Percentiles rank a stretch among this genome's conserved stretches.
Evolutionary conservation across 352 stramenopile genomes (phyloP).

Genomic region (Plasmopara halstedii): DNA sequence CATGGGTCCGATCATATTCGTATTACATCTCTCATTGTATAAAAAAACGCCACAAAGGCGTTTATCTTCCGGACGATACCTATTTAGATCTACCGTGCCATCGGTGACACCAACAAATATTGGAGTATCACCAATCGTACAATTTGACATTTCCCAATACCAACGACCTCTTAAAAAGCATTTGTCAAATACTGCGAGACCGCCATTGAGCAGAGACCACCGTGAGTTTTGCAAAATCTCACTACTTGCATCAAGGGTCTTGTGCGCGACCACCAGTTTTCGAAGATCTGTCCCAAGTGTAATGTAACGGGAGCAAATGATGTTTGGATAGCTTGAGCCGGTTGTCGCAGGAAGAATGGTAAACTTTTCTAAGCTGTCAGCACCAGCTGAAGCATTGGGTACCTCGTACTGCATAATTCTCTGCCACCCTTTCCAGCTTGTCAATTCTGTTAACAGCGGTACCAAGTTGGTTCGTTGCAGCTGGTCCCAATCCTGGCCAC

Average conservation of each 20-base stretch:
- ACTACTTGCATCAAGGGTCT: slow-evolving; percentile 14
- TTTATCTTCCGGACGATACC: slow-evolving; percentile 9
- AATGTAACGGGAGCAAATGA: slow-evolving; percentile 55
- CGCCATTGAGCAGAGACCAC: slow-evolving; percentile 13
- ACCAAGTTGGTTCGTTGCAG: slow-evolving; percentile 56
- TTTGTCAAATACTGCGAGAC: slow-evolving; percentile 65
- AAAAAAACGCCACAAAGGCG: slow-evolving; percentile 30
- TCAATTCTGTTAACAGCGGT: slow-evolving; percentile 57
- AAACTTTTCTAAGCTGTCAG: slow-evolving; percentile 22
- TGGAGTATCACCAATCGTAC: slow-evolving; percentile 35
- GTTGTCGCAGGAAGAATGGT: slow-evolving; percentile 51
- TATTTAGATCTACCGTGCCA: slow-evolving; percentile 57
- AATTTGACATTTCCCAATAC: slow-evolving; percentile 76
- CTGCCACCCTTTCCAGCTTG: slow-evolving; percentile 73
- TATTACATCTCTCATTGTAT: slow-evolving; percentile 22
- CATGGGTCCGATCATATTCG: slow-evolving; percentile 6
- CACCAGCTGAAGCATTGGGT: slow-evolving; percentile 32
- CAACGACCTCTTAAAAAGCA: slow-evolving; percentile 49
- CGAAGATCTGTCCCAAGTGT: slow-evolving; percentile 61
- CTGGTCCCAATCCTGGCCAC: slow-evolving; percentile 46
- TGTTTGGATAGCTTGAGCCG: slow-evolving; percentile 53
- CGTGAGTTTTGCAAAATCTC: background rate
- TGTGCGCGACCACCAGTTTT: slow-evolving; percentile 47
- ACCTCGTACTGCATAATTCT: slow-evolving; percentile 47
- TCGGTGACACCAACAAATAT: slow-evolving; percentile 67